Percentiles rank a stretch among this genome's conserved stretches.
These are phyloP conservation scores for Metarhizium rileyi DNA, from an alignment of 2,329 filamentous ascomycete genomes.

Conservation along the genomic window DNA sequence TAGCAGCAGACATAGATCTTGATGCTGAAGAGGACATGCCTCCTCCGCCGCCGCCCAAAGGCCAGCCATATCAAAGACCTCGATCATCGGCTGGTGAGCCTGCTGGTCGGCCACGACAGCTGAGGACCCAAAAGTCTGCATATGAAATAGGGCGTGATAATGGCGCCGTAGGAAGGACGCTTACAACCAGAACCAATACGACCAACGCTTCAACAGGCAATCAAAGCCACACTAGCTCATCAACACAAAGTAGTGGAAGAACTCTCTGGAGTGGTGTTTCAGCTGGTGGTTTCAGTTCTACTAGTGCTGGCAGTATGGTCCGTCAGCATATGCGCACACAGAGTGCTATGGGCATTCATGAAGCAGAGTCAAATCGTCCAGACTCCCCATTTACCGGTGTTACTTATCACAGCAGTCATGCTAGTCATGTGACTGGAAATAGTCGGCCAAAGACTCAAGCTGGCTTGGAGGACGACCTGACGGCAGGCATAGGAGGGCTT, in stretches of 20 bases:
- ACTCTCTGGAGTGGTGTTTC: constrained; percentile 93
- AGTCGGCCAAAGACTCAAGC: constrained; percentile 56
- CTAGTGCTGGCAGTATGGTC: constrained; percentile 87
- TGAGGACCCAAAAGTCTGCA: constrained; percentile 61
- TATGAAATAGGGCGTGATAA: constrained; percentile 57
- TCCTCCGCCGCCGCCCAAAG: constrained; percentile 54
- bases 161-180: constrained; percentile 56
- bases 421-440: constrained; percentile 34
- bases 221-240: constrained; percentile 62
- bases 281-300: constrained; percentile 84
- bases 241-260: constrained; percentile 67
- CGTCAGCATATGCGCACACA: constrained; percentile 59
- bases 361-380: constrained; percentile 44
- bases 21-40: constrained; percentile 35
- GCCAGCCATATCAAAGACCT: constrained; percentile 39
- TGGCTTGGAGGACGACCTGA: constrained; percentile 55
- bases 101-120: constrained; percentile 31
- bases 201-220: constrained; percentile 69
- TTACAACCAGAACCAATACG: constrained; percentile 78
- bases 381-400: constrained; percentile 63
- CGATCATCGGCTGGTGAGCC: constrained; percentile 47
- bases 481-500: constrained; percentile 68
- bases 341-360: constrained; percentile 54
- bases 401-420: constrained; percentile 88
- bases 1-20: constrained; percentile 7